Conservation (phyloP, 108 stramenopile genomes). For the Nitzschia sp. region DNA sequence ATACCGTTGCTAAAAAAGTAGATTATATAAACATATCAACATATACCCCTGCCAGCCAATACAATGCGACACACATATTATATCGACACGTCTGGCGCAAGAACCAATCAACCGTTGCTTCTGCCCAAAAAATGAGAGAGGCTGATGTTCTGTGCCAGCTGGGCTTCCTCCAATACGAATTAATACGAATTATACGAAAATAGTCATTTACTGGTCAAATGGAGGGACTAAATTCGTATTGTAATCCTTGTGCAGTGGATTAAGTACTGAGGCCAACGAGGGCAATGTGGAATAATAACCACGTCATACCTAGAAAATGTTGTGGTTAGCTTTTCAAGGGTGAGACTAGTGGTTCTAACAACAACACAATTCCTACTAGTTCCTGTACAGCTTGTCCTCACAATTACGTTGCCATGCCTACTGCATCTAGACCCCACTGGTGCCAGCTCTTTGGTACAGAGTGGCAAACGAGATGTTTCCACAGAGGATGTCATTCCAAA, state of each 20-base stretch:
- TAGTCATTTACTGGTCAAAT: no score
- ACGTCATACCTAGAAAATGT: background rate
- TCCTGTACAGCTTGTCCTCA: slow-evolving; percentile 62
- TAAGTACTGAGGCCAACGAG: background rate
- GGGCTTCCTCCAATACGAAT: no score
- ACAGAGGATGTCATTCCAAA: slow-evolving; percentile 69
- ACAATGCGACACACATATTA: background rate
- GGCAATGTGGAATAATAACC: background rate
- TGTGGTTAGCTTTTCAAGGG: background rate
- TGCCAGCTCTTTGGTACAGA: slow-evolving; percentile 30
- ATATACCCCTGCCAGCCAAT: background rate
- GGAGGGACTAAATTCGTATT: no score
- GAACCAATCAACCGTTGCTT: background rate
- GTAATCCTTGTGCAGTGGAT: no score
- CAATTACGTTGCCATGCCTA: slow-evolving; percentile 48
- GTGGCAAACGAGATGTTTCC: slow-evolving; percentile 39
- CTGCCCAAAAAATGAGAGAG: background rate
- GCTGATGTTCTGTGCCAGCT: no score
- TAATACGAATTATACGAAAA: background rate
- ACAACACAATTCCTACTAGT: slow-evolving; percentile 3
- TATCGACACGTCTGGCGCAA: background rate
- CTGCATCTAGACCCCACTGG: slow-evolving; percentile 26
- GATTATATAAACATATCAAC: background rate
- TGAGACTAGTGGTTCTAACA: background rate
- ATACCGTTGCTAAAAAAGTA: background rate